phyloP scores from a whole-genome alignment of 768 basidiomycete genomes.

The Phaeotremella fagi region DNA sequence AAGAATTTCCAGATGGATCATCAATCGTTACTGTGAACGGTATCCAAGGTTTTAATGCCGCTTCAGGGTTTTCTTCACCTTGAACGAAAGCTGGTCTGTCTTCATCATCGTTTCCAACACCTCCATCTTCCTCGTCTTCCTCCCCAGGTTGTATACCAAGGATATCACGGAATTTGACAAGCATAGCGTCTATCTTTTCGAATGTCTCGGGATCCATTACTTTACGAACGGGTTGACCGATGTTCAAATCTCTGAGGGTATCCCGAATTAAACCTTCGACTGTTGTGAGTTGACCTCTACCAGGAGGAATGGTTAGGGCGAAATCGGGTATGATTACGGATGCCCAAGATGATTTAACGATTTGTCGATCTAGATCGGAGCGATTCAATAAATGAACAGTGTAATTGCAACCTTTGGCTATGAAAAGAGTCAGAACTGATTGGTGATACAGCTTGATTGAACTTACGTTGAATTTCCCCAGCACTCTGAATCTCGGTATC shows the following conservation, averaged over 20 bases:
- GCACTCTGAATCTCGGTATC: constrained; percentile 97
- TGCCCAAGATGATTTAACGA: constrained; percentile 81
- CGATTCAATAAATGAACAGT: constrained; percentile 70
- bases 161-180: constrained; percentile 53
- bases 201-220: constrained; percentile 66
- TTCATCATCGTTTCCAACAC: constrained; percentile 57
- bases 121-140: constrained; percentile 52
- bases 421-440: neutral
- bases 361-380: constrained; percentile 81
- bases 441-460: neutral
- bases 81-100: constrained; percentile 51
- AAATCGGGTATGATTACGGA: constrained; percentile 80
- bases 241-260: constrained; percentile 69
- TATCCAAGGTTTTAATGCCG: constrained; percentile 57
- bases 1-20: constrained; percentile 95
- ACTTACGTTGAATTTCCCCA: constrained; percentile 72
- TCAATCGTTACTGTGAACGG: constrained; percentile 79
- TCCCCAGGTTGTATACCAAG: constrained; percentile 37
- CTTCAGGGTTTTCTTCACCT: constrained; percentile 37
- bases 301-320: constrained; percentile 80
- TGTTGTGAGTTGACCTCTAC: constrained; percentile 89
- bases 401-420: constrained; percentile 79
- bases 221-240: constrained; percentile 76
- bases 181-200: constrained; percentile 66
- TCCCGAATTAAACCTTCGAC: constrained; percentile 87